Percentiles rank a stretch among this genome's conserved stretches.
phyloP scores from a whole-genome alignment of 2,329 filamentous ascomycete species.

The Colletotrichum destructivum region DNA sequence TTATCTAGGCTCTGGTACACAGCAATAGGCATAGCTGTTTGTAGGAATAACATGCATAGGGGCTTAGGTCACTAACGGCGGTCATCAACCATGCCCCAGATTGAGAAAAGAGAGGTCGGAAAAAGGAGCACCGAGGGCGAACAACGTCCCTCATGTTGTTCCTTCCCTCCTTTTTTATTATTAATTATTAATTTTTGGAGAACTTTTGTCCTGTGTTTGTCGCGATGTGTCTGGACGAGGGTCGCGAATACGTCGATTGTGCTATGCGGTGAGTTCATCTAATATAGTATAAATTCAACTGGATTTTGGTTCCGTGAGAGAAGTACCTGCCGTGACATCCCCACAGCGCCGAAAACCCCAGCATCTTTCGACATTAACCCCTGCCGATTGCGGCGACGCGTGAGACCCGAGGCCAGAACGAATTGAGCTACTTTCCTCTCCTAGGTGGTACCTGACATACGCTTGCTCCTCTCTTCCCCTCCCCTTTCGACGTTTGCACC shows the following conservation, averaged over 20 bases:
- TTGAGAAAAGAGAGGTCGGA: conserved; percentile 28
- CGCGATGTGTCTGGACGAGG: too few relatives aligned
- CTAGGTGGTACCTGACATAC: neutral
- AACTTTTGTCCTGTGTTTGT: neutral
- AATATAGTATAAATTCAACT: neutral
- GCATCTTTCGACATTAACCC: conserved; percentile 9
- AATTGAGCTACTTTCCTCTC: conserved; percentile 24
- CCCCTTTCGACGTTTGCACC: conserved; percentile 15
- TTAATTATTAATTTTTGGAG: too few relatives aligned
- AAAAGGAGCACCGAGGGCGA: conserved; percentile 5
- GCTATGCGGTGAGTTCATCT: neutral
- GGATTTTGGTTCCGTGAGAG: neutral
- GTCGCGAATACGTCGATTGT: neutral
- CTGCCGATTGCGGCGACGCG: neutral
- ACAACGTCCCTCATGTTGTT: too few relatives aligned
- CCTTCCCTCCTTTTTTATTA: too few relatives aligned
- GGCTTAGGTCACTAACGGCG: conserved; percentile 23
- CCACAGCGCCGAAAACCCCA: neutral
- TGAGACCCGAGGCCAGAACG: neutral
- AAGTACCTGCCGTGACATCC: neutral
- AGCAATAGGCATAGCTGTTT: conserved; percentile 19
- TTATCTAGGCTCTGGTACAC: conserved; percentile 29
- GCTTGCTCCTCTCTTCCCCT: conserved; percentile 16
- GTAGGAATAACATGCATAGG: conserved; percentile 33
- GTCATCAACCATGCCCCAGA: conserved; percentile 28